Conservation (phyloP, 2,329 filamentous ascomycete species). For the Botrytis elliptica region DNA sequence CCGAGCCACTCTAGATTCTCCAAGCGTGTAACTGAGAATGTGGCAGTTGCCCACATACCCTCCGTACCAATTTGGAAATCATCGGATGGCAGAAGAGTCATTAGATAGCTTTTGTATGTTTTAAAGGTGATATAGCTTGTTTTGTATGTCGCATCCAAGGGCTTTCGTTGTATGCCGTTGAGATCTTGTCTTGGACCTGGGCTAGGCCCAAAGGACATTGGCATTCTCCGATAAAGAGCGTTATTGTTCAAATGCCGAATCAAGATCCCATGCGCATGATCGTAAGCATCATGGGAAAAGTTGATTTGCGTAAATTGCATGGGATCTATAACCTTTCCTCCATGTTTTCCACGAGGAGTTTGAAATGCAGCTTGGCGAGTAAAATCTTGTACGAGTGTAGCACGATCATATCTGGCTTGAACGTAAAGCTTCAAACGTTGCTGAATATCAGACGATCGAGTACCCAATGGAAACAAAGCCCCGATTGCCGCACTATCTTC, state of each 20-base stretch:
- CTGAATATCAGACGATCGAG: constrained; percentile 47
- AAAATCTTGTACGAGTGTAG: constrained; percentile 56
- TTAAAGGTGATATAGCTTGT: constrained; percentile 43
- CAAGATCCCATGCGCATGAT: constrained; percentile 47
- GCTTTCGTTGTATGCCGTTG: constrained; percentile 16
- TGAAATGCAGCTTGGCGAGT: constrained; percentile 45
- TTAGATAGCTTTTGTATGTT: constrained; percentile 42
- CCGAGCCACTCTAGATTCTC: constrained; percentile 59
- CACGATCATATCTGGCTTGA: constrained; percentile 55
- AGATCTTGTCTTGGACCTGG: constrained; percentile 30
- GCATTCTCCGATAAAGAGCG: constrained; percentile 49
- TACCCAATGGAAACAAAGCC: constrained; percentile 53
- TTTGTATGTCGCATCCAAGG: constrained; percentile 17
- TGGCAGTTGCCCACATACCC: constrained; percentile 38
- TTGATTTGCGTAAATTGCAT: constrained; percentile 47
- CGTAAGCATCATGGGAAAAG: constrained; percentile 52
- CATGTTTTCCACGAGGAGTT: constrained; percentile 21
- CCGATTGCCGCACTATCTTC: constrained; percentile 63
- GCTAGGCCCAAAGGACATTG: constrained; percentile 39
- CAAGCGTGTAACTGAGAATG: constrained; percentile 44
- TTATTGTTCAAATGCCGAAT: constrained; percentile 43
- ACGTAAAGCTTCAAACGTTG: constrained; percentile 60
- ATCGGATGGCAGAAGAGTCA: constrained; percentile 41
- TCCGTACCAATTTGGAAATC: constrained; percentile 36
- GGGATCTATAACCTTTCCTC: constrained; percentile 38